Conservation (phyloP, 2,329 filamentous ascomycete species). For the Pyrenophora teres region DNA sequence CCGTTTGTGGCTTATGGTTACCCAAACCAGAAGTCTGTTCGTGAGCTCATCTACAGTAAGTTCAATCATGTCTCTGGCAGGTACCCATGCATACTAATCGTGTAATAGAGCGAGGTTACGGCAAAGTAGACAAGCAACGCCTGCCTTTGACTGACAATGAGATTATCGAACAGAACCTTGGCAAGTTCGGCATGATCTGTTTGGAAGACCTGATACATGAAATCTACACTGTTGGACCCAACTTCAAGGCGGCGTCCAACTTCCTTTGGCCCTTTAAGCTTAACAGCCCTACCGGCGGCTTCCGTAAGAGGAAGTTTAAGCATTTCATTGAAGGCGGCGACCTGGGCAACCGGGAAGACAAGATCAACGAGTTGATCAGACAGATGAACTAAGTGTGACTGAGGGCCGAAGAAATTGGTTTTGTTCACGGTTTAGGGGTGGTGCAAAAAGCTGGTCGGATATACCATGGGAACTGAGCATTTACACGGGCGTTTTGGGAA, state of each 20-base stretch:
- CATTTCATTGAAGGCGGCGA: constrained; percentile 99
- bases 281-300: constrained; percentile 95
- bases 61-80: constrained; percentile 66
- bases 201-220: constrained; percentile 99
- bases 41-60: constrained; percentile 99
- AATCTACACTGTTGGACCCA: constrained; percentile 94
- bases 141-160: constrained; percentile 95
- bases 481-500: constrained; percentile 26
- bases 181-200: constrained; percentile 97
- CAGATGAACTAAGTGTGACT: constrained; percentile 85
- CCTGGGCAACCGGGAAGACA: constrained; percentile 96
- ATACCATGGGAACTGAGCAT: constrained; percentile 29
- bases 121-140: constrained; percentile 98
- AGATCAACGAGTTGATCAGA: constrained; percentile 94
- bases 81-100: constrained; percentile 10
- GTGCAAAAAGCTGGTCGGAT: constrained; percentile 20
- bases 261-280: constrained; percentile 99
- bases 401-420: neutral
- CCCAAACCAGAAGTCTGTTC: constrained; percentile 98
- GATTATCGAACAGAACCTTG: constrained; percentile 94
- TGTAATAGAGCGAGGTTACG: constrained; percentile 76
- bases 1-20: constrained; percentile 99
- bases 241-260: constrained; percentile 98
- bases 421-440: constrained; percentile 10
- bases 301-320: constrained; percentile 97